These are phyloP conservation scores for Rutidosis leptorrhynchoides DNA, from an alignment of 129 eudicot species.

Conservation along the genomic window DNA sequence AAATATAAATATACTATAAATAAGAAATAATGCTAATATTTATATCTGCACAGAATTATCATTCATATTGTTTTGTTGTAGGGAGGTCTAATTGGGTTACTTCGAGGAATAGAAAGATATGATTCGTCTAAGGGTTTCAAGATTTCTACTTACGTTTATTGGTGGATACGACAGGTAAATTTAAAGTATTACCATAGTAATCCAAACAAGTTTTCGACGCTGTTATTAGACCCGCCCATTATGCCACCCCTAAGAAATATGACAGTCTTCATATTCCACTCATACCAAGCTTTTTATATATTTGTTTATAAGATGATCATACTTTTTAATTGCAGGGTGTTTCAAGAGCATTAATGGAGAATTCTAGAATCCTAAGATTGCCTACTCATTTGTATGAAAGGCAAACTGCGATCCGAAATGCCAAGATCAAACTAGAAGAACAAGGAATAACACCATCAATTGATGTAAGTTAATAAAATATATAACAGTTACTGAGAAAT, in stretches of 20 bases:
- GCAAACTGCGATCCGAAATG: conserved; percentile 59
- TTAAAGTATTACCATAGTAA: background rate
- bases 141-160: conserved; percentile 82
- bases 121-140: conserved; percentile 84
- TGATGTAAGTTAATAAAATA: conserved; percentile 55
- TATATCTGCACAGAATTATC: conserved; percentile 7
- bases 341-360: conserved; percentile 59
- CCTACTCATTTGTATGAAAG: conserved; percentile 80
- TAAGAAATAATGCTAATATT: too few species aligned
- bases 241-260: background rate
- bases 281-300: background rate
- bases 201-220: background rate
- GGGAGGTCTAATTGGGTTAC: conserved; percentile 87
- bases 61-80: conserved; percentile 22
- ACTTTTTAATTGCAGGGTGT: conserved; percentile 61
- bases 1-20: too few species aligned
- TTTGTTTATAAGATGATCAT: background rate
- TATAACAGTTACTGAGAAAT: too few species aligned
- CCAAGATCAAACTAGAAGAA: conserved; percentile 60
- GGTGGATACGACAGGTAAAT: conserved; percentile 96
- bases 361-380: conserved; percentile 64
- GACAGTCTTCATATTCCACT: background rate
- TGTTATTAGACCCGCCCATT: background rate
- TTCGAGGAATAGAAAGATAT: conserved; percentile 75
- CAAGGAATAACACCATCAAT: conserved; percentile 71